Evolutionary conservation across 768 basidiomycete genomes (phyloP).

Genomic region (Mycena crocata): DNA sequence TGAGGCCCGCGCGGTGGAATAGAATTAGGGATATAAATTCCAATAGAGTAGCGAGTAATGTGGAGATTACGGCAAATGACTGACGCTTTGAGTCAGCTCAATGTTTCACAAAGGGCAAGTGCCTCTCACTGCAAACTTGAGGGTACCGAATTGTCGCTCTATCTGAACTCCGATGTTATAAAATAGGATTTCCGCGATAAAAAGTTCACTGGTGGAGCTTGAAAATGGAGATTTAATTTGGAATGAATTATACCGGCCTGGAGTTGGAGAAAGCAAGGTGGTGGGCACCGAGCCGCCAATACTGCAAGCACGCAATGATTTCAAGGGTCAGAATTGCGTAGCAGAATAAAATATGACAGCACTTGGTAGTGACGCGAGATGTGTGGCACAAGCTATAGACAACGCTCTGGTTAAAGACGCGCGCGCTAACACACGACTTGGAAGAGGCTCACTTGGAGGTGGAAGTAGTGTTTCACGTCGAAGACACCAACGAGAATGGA

Average conservation of each 20-base stretch:
- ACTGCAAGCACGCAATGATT: slow-evolving; percentile 57
- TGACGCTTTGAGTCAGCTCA: slow-evolving; percentile 44
- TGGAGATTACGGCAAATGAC: slow-evolving; percentile 83
- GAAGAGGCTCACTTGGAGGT: slow-evolving; percentile 73
- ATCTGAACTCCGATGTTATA: slow-evolving; percentile 78
- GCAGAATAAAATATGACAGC: slow-evolving; percentile 33
- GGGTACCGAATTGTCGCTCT: slow-evolving; percentile 87
- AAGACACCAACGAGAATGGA: slow-evolving; percentile 84
- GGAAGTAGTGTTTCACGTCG: slow-evolving; percentile 90
- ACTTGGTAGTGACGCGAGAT: slow-evolving; percentile 93
- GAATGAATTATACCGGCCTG: slow-evolving; percentile 7
- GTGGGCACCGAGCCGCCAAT: slow-evolving; percentile 84
- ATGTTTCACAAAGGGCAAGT: neutral
- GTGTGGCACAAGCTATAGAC: slow-evolving; percentile 80
- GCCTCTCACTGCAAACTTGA: slow-evolving; percentile 83
- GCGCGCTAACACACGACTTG: slow-evolving; percentile 4
- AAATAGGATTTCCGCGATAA: slow-evolving; percentile 79
- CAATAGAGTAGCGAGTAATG: slow-evolving; percentile 71
- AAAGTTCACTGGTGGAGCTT: slow-evolving; percentile 68
- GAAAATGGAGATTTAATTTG: neutral
- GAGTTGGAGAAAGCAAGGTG: slow-evolving; percentile 86
- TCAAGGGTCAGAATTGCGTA: slow-evolving; percentile 27
- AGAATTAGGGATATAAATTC: slow-evolving; percentile 76
- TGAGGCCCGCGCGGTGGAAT: slow-evolving; percentile 75
- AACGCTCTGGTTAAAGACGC: slow-evolving; percentile 25